phyloP scores from a whole-genome alignment of 192 early-diverging fungal species.

The Coemansia sp. region DNA sequence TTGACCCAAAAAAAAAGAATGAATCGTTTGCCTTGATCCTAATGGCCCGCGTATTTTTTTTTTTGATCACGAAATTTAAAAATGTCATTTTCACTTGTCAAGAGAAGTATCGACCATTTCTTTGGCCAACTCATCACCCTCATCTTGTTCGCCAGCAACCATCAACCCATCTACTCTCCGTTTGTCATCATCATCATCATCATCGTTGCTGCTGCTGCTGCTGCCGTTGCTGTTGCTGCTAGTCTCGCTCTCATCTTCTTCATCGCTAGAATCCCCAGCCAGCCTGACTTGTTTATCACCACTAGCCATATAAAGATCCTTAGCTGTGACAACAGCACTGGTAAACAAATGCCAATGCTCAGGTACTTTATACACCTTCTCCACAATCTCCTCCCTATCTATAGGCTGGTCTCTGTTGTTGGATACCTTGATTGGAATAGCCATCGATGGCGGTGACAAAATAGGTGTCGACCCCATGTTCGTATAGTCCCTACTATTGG shows the following conservation, averaged over 20 bases:
- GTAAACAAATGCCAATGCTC: slow-evolving; percentile 52
- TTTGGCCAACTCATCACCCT: neutral
- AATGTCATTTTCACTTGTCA: neutral
- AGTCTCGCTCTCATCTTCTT: slow-evolving; percentile 12
- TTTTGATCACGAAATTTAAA: too few species aligned
- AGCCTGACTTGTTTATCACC: slow-evolving; percentile 33
- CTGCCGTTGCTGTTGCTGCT: slow-evolving; percentile 2
- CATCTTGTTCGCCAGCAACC: neutral
- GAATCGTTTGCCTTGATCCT: too few species aligned
- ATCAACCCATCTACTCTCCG: neutral
- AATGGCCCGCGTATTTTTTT: too few species aligned
- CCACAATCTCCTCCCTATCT: slow-evolving; percentile 1
- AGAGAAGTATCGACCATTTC: neutral
- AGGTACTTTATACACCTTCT: slow-evolving; percentile 30
- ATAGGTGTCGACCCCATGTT: slow-evolving; percentile 1
- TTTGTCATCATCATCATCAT: neutral
- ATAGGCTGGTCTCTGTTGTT: neutral
- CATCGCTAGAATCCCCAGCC: slow-evolving; percentile 39
- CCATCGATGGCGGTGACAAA: slow-evolving; percentile 8
- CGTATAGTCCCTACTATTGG: slow-evolving; percentile 43
- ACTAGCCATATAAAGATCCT: slow-evolving; percentile 41
- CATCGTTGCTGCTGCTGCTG: too few species aligned
- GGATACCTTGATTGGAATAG: slow-evolving; percentile 10
- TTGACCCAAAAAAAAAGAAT: too few species aligned
- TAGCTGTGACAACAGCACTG: slow-evolving; percentile 36